Evolutionary conservation across 1,139 yeast species (phyloP).

Genomic region (Nakaseomyces nivariensis): DNA sequence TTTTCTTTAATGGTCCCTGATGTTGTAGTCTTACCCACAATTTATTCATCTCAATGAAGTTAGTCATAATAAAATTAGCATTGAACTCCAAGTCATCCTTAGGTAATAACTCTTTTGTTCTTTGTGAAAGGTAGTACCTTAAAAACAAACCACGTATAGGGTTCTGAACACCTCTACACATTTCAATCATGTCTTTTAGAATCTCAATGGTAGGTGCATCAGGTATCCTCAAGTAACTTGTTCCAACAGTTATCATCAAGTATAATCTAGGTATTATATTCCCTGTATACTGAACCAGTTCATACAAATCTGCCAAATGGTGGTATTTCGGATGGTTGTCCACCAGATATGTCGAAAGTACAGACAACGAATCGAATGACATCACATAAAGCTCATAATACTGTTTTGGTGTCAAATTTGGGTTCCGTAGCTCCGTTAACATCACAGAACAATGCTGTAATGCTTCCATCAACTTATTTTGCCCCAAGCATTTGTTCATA

Average conservation of each 20-base stretch:
- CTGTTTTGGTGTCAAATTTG: conserved; percentile 73
- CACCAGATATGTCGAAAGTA: conserved; percentile 53
- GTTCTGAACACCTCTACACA: conserved; percentile 97
- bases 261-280: conserved; percentile 87
- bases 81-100: conserved; percentile 23
- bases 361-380: conserved; percentile 73
- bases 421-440: conserved; percentile 72
- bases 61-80: conserved; percentile 72
- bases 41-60: conserved; percentile 95
- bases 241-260: conserved; percentile 91
- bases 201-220: conserved; percentile 81
- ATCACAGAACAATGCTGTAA: conserved; percentile 79
- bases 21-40: conserved; percentile 95
- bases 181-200: conserved; percentile 92
- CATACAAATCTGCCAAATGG: conserved; percentile 84
- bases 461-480: conserved; percentile 70
- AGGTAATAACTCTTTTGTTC: conserved; percentile 66
- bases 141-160: conserved; percentile 85
- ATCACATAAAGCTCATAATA: conserved; percentile 87
- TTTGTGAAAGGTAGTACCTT: conserved; percentile 78
- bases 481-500: conserved; percentile 70
- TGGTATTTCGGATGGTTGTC: conserved; percentile 56
- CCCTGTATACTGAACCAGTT: conserved; percentile 90
- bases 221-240: conserved; percentile 69
- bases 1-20: conserved; percentile 85